phyloP scores from a whole-genome alignment of 1,284 basidiomycete genomes.

The Rhodotorula sp. region DNA sequence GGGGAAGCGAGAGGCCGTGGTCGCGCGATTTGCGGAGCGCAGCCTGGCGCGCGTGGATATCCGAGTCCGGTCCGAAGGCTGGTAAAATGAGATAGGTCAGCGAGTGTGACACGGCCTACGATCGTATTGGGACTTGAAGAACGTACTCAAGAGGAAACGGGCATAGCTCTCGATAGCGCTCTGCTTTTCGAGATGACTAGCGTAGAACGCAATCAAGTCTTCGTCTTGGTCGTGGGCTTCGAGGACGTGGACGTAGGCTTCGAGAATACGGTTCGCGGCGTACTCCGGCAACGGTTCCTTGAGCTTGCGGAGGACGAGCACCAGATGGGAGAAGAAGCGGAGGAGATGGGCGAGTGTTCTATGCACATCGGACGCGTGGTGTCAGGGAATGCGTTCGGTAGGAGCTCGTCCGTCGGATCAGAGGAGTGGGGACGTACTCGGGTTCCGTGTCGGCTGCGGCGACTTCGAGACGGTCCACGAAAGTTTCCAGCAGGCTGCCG shows the following conservation, averaged over 20 bases:
- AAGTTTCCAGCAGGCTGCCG: conserved; percentile 66
- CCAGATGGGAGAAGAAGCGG: conserved; percentile 94
- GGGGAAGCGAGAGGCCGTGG: conserved; percentile 76
- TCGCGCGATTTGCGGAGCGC: conserved; percentile 75
- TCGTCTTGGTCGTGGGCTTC: conserved; percentile 69
- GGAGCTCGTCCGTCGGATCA: too few relatives aligned
- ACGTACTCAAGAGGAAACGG: conserved; percentile 69
- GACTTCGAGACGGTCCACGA: conserved; percentile 60
- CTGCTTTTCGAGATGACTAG: conserved; percentile 77
- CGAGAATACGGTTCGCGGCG: conserved; percentile 72
- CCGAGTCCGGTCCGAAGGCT: conserved; percentile 64
- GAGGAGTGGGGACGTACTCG: conserved; percentile 57
- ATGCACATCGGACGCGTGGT: neutral
- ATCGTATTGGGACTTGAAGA: too few relatives aligned
- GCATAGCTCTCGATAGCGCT: conserved; percentile 92
- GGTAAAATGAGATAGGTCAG: conserved; percentile 50
- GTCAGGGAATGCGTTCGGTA: too few relatives aligned
- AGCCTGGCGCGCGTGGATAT: conserved; percentile 64
- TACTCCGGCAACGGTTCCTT: conserved; percentile 64
- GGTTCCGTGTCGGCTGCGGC: conserved; percentile 53
- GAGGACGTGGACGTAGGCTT: conserved; percentile 83
- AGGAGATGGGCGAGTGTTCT: conserved; percentile 52
- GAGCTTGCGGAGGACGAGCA: conserved; percentile 82
- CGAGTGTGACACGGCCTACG: neutral
- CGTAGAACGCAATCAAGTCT: conserved; percentile 88